These are phyloP conservation scores for Psophocarpus tetragonolobus DNA, from an alignment of 306 rosid species.

Conservation along the genomic window DNA sequence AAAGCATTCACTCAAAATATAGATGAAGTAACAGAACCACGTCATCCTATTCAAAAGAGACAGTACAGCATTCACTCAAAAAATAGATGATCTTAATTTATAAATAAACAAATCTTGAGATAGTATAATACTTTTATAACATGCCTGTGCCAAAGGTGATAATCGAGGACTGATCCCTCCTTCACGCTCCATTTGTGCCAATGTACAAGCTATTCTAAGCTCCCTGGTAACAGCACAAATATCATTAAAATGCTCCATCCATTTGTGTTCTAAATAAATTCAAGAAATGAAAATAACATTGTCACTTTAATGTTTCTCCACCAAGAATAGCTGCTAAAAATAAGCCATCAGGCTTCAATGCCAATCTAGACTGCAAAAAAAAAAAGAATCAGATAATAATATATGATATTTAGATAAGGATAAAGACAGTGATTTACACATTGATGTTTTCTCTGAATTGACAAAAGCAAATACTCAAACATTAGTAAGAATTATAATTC, in stretches of 20 bases:
- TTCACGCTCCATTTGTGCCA: conserved; percentile 98
- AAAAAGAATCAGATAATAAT: conserved; percentile 29
- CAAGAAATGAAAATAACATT: conserved; percentile 19
- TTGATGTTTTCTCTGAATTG: neutral
- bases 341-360: conserved; percentile 94
- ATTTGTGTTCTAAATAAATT: conserved; percentile 22
- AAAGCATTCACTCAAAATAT: conserved; percentile 25
- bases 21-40: conserved; percentile 4
- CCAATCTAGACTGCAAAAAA: conserved; percentile 78
- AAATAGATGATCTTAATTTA: neutral
- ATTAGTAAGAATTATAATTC: neutral
- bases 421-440: neutral
- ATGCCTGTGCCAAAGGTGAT: conserved; percentile 95
- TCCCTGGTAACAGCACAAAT: conserved; percentile 59
- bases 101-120: neutral
- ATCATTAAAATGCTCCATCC: conserved; percentile 28
- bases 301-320: conserved; percentile 87
- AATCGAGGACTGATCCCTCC: conserved; percentile 96
- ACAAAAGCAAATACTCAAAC: conserved; percentile 10
- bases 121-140: conserved; percentile 10
- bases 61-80: conserved; percentile 23
- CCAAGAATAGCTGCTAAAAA: conserved; percentile 92
- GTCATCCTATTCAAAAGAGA: conserved; percentile 16
- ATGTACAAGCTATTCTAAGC: conserved; percentile 94
- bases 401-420: neutral